Evolutionary conservation across 805 yeast species (phyloP).

Genomic region (Ogataea methylovora): DNA sequence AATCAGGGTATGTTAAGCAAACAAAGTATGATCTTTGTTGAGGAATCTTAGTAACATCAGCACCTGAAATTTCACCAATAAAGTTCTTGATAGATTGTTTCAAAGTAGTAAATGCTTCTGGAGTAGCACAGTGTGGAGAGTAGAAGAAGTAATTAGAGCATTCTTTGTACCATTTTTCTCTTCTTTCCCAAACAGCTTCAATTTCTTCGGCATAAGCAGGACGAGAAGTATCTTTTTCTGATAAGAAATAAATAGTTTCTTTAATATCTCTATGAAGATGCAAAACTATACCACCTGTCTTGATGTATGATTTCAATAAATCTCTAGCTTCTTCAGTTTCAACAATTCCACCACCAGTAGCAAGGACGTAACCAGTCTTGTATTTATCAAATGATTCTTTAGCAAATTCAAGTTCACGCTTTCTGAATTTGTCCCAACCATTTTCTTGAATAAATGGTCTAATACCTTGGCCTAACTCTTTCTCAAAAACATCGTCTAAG

Average conservation of each 20-base stretch:
- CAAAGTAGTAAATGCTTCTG: slow-evolving; percentile 46
- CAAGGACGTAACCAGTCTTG: slow-evolving; percentile 54
- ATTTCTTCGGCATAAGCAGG: slow-evolving; percentile 85
- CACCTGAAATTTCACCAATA: slow-evolving; percentile 57
- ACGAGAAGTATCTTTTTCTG: slow-evolving; percentile 66
- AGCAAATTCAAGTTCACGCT: slow-evolving; percentile 51
- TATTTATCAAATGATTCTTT: slow-evolving; percentile 36
- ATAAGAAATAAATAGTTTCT: slow-evolving; percentile 68
- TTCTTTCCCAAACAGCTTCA: slow-evolving; percentile 72
- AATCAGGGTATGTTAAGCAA: slow-evolving; percentile 62
- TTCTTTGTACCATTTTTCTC: slow-evolving; percentile 72
- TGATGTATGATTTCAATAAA: slow-evolving; percentile 45
- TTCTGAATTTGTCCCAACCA: slow-evolving; percentile 89
- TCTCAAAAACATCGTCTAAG: slow-evolving; percentile 67
- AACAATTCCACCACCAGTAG: slow-evolving; percentile 97
- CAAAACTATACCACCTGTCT: slow-evolving; percentile 70
- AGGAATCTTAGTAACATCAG: slow-evolving; percentile 30
- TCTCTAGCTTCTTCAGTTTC: slow-evolving; percentile 67
- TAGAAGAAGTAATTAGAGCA: slow-evolving; percentile 74
- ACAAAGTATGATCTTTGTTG: slow-evolving; percentile 55
- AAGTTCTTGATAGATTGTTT: slow-evolving; percentile 52
- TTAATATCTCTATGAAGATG: slow-evolving; percentile 86
- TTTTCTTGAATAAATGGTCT: slow-evolving; percentile 50
- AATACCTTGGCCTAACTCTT: slow-evolving; percentile 41
- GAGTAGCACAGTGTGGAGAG: slow-evolving; percentile 61